Evolutionary conservation across 176 grass and related monocot genomes (phyloP).

Genomic region (Metroxylon sagu): DNA sequence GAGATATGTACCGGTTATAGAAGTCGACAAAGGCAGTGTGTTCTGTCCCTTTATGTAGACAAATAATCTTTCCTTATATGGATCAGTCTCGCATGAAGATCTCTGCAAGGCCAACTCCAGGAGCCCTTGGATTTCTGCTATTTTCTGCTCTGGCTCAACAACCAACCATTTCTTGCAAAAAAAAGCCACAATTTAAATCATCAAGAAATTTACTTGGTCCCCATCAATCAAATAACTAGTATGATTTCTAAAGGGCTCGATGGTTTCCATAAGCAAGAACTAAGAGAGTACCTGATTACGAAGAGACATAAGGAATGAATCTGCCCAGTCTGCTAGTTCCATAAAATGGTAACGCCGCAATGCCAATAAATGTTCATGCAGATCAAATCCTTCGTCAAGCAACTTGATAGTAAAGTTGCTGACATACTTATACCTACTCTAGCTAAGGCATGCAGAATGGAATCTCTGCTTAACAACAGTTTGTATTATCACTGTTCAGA

Average conservation of each 20-base stretch:
- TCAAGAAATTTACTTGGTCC: background rate
- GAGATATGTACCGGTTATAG: constrained; percentile 46
- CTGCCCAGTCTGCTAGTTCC: constrained; percentile 90
- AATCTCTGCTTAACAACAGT: background rate
- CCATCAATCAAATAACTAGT: background rate
- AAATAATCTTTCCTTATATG: constrained; percentile 78
- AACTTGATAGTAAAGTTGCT: constrained; percentile 95
- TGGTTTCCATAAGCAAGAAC: too few relatives aligned
- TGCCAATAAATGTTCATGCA: constrained; percentile 61
- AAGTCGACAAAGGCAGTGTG: constrained; percentile 27
- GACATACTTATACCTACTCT: constrained; percentile 84
- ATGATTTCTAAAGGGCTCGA: constrained; percentile 2
- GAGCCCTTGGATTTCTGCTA: constrained; percentile 69
- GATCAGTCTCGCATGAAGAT: constrained; percentile 80
- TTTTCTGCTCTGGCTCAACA: constrained; percentile 56
- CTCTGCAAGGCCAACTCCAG: constrained; percentile 83
- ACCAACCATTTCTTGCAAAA: constrained; percentile 60
- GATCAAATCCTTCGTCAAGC: constrained; percentile 94
- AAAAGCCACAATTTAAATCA: background rate
- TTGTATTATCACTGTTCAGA: too few relatives aligned
- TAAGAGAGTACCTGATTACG: constrained; percentile 46
- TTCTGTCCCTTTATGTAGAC: constrained; percentile 51
- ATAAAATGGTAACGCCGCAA: constrained; percentile 91
- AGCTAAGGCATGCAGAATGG: constrained; percentile 24
- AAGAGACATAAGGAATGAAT: constrained; percentile 69